These are phyloP conservation scores for Periconia sp. DNA, from an alignment of 2,329 filamentous ascomycete genomes.

Conservation along the genomic window DNA sequence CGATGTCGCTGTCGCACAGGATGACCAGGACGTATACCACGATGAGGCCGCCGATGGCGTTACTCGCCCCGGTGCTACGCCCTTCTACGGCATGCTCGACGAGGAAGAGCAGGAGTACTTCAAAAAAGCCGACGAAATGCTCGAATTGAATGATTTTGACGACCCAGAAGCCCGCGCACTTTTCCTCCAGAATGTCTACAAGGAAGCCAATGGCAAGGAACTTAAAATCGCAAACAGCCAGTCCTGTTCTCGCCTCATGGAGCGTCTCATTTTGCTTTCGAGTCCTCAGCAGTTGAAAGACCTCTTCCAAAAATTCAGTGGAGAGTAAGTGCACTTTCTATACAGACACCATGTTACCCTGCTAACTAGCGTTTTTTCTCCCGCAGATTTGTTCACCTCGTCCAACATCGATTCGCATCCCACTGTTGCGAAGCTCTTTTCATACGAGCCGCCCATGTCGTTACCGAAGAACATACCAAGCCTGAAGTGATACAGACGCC, in stretches of 20 bases:
- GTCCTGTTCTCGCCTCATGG: slow-evolving; percentile 90
- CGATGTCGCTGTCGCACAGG: slow-evolving; percentile 7
- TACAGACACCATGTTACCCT: slow-evolving; percentile 5
- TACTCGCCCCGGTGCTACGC: slow-evolving; percentile 56
- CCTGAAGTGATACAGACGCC: slow-evolving; percentile 46
- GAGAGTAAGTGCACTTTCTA: slow-evolving; percentile 58
- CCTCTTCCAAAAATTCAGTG: slow-evolving; percentile 80
- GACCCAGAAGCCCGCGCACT: slow-evolving; percentile 61
- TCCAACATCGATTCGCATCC: slow-evolving; percentile 94
- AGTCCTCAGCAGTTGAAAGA: slow-evolving; percentile 78
- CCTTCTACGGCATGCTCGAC: slow-evolving; percentile 91
- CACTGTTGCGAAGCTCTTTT: slow-evolving; percentile 97
- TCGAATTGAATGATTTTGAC: slow-evolving; percentile 86
- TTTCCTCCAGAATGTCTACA: slow-evolving; percentile 76
- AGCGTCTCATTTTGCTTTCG: slow-evolving; percentile 83
- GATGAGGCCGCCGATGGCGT: slow-evolving; percentile 31
- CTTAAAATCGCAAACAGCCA: slow-evolving; percentile 95
- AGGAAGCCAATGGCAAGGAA: slow-evolving; percentile 87
- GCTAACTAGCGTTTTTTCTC: slow-evolving; percentile 9
- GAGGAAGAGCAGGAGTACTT: slow-evolving; percentile 97
- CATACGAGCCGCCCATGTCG: slow-evolving; percentile 74
- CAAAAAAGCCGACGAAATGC: slow-evolving; percentile 81
- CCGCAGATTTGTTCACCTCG: slow-evolving; percentile 73
- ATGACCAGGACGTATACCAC: slow-evolving; percentile 16
- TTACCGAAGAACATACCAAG: slow-evolving; percentile 69